Percentiles rank a stretch among this genome's conserved stretches.
Conservation (phyloP, 1,284 basidiomycete species). For the Cystobasidium slooffiae region DNA sequence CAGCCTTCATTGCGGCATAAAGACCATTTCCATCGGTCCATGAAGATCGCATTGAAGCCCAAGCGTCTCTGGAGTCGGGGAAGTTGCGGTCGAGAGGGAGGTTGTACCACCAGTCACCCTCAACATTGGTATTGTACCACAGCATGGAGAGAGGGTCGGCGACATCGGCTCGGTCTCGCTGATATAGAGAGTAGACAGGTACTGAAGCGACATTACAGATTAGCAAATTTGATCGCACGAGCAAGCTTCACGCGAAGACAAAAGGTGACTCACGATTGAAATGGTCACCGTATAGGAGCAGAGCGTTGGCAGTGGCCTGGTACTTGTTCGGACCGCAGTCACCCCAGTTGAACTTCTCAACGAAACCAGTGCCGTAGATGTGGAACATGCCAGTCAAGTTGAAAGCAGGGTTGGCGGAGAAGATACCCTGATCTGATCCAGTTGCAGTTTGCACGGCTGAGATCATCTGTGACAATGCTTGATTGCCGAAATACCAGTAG, state of each 20-base stretch:
- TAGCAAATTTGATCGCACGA: too few relatives aligned
- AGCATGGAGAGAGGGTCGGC: slow-evolving; percentile 95
- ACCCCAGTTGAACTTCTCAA: slow-evolving; percentile 87
- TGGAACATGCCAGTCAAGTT: slow-evolving; percentile 82
- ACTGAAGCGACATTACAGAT: slow-evolving; percentile 45
- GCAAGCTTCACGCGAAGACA: too few relatives aligned
- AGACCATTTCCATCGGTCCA: slow-evolving; percentile 87
- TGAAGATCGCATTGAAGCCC: slow-evolving; percentile 85
- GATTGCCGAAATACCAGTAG: slow-evolving; percentile 69
- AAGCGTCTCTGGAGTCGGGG: slow-evolving; percentile 70
- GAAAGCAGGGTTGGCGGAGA: slow-evolving; percentile 72
- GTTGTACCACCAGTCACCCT: slow-evolving; percentile 90
- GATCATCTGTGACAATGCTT: slow-evolving; percentile 87
- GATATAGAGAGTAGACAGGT: slow-evolving; percentile 81
- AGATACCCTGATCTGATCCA: slow-evolving; percentile 77
- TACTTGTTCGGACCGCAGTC: slow-evolving; percentile 77
- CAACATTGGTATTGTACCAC: slow-evolving; percentile 86
- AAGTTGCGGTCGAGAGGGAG: slow-evolving; percentile 82
- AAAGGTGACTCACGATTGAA: slow-evolving; percentile 65
- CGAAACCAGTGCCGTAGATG: slow-evolving; percentile 84
- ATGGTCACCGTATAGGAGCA: slow-evolving; percentile 73
- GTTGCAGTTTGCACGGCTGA: slow-evolving; percentile 82
- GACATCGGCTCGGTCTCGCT: slow-evolving; percentile 86
- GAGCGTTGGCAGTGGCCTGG: slow-evolving; percentile 73
- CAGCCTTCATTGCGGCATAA: slow-evolving; percentile 87